Conservation (phyloP, 768 basidiomycete genomes). For the Obba rivulosa region DNA sequence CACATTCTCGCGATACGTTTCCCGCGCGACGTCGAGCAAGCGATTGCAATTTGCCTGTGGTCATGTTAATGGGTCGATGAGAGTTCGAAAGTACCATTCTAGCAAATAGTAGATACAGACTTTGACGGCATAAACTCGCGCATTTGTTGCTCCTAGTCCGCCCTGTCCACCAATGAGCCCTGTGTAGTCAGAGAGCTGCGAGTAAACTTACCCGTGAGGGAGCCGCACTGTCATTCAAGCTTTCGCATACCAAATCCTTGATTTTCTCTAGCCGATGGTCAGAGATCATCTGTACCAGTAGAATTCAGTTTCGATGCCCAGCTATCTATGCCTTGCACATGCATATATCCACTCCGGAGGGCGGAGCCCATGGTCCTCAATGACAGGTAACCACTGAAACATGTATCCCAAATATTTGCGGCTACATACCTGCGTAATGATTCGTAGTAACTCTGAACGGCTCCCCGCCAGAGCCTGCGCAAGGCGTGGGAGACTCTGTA, state of each 20-base stretch:
- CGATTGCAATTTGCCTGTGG: constrained; percentile 68
- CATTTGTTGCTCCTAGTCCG: constrained; percentile 68
- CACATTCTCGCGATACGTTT: constrained; percentile 91
- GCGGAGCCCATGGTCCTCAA: too few species aligned
- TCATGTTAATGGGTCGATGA: neutral
- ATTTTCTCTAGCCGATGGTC: constrained; percentile 69
- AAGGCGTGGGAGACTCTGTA: constrained; percentile 61
- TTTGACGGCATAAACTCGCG: constrained; percentile 86
- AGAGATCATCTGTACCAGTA: constrained; percentile 58
- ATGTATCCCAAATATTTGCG: too few species aligned
- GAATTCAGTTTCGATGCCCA: too few species aligned
- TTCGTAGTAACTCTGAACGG: constrained; percentile 52
- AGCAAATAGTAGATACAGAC: constrained; percentile 23
- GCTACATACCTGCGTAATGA: constrained; percentile 51
- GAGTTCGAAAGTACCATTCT: neutral
- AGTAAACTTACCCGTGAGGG: constrained; percentile 47
- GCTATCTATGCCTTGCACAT: neutral
- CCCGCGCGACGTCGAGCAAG: constrained; percentile 89
- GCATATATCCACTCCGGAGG: too few species aligned
- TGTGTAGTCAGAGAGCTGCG: neutral
- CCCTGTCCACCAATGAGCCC: constrained; percentile 37
- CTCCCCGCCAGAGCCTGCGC: constrained; percentile 55
- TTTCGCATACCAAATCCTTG: constrained; percentile 48
- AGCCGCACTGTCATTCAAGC: constrained; percentile 68
- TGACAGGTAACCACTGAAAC: too few species aligned